Evolutionary conservation across 495 filamentous ascomycete species (phyloP), one percentile per base, ranked within the genome.

Genomic region (Penicillium lividum): DNA sequence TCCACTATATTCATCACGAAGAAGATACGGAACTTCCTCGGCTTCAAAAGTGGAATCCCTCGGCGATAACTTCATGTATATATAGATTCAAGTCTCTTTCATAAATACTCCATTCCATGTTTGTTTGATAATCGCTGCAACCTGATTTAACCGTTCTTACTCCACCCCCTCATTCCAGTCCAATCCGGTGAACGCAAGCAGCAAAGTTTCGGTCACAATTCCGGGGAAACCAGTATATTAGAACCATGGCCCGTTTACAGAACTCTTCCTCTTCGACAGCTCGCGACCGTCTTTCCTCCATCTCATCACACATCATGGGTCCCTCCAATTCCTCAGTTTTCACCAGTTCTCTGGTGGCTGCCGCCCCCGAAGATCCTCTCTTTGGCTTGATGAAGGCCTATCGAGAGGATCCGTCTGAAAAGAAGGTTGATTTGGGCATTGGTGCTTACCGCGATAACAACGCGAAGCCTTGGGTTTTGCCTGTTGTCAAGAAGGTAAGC

Each of bases 381-480:
- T 99, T 99, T 68, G 93, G 94, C 42, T 76, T 99, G 58, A 91
- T 93, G 83, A 85, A 89, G 62, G 92, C 92, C 51, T 98, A 88
- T 79, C 84, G 85, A 64, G 89, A 89, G 45, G 94, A 99, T 64
- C 80, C 84, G 40, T 90, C 85, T 67, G 83, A 89, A 52, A 86
- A 90, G 69, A 99, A 99, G 76, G 88, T 99, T 43, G 94, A 99
- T 80, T 73, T 98, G 63, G 93, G 94, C 55, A 93, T 98, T 79
- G 94, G 94, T 64, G 95, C 95, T 58, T 98, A 99, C 73, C 84
- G 94, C 68, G 95, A 96, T 59, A 79, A 99, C 73, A 87, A 95
- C 71, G 92, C 91, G 51, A 97, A 97, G 77, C 95, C 94, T n/a
- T 98, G 95, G 95, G 84, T 98, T 54, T 78, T 98, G 50, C 93